Evolutionary conservation across 768 basidiomycete genomes (phyloP), one percentile per base, ranked within the genome.

Genomic region (Termitomyces sp.): DNA sequence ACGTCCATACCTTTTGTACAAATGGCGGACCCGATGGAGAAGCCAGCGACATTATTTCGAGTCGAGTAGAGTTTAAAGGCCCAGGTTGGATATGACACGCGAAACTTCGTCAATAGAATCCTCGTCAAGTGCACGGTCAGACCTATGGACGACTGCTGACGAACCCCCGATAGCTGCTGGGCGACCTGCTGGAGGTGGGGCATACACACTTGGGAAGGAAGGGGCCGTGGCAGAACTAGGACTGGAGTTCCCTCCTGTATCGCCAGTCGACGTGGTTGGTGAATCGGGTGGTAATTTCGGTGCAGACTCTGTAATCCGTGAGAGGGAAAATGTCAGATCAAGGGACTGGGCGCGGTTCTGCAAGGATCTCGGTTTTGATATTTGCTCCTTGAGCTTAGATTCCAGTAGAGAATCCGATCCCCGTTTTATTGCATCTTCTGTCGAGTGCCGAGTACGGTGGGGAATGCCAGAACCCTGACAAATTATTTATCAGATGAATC

Each of bases 311-410:
- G 86, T 85, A 64, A 93, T 91, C 54, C 86, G 86, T n/a, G 86
- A 87, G 32, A 94, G 80, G 6, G 93, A 93, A 63, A 85, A 85
- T 0, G 90, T 93, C 62, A 96, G 76, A 68, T 96, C 93, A 47
- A 96, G 85, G 5, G 89, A 92, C 69, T 95, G 93, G 0, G 93
- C 93, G 18, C 93, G 88, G 64, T 92, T 92, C 60, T 87, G 87
- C 61, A 93, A 74, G 4, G 91, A 88, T 48, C 92, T 87, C 5
- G 91, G 90, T 73, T 92, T 92, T 34, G 79, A 77, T 60, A 79
- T 74, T 62, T 87, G 88, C 58, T 91, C 89, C 72, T 89, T 91
- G 45, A 94, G 70, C 69, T 94, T 94, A 39, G 91, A 84, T 65
- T 93, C 91, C 22, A 93, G 77, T 42, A 92, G 76, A 20, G 93